Percentiles rank a stretch among this genome's conserved stretches.
Evolutionary conservation across 768 basidiomycete genomes (phyloP).

Genomic region (Lanmaoa pseudosensibilis): DNA sequence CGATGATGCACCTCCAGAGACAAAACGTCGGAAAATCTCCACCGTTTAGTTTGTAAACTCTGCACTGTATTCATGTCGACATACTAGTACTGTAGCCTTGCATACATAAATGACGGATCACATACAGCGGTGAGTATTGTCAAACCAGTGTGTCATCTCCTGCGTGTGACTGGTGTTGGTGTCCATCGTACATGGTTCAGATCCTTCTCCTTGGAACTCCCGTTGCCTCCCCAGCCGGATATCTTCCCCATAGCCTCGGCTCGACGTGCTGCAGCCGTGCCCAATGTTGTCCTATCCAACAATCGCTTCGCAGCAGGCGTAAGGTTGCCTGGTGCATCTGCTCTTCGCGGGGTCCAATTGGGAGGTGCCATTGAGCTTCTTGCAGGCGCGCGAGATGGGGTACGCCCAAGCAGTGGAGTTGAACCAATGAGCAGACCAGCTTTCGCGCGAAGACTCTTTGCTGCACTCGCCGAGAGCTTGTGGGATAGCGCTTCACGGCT

Average conservation of each 20-base stretch:
- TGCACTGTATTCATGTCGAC: constrained; percentile 14
- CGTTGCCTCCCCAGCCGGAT: constrained; percentile 54
- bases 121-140: constrained; percentile 5
- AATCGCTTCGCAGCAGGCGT: constrained; percentile 85
- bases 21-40: constrained; percentile 62
- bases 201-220: constrained; percentile 55
- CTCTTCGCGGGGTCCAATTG: constrained; percentile 72
- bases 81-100: constrained; percentile 9
- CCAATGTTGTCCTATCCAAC: constrained; percentile 69
- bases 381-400: constrained; percentile 38
- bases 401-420: constrained; percentile 26
- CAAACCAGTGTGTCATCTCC: constrained; percentile 16
- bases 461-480: constrained; percentile 77
- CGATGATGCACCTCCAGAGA: constrained; percentile 37
- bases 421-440: constrained; percentile 58
- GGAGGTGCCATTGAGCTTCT: constrained; percentile 72
- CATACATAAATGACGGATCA: constrained; percentile 6
- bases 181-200: constrained; percentile 74
- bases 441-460: constrained; percentile 76
- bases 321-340: constrained; percentile 69
- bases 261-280: constrained; percentile 59
- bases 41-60: constrained; percentile 25
- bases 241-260: constrained; percentile 65
- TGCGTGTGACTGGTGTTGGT: constrained; percentile 59
- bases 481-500: constrained; percentile 80